phyloP scores from a whole-genome alignment of 2,329 filamentous ascomycete genomes.

The Pseudogymnoascus sp. region DNA sequence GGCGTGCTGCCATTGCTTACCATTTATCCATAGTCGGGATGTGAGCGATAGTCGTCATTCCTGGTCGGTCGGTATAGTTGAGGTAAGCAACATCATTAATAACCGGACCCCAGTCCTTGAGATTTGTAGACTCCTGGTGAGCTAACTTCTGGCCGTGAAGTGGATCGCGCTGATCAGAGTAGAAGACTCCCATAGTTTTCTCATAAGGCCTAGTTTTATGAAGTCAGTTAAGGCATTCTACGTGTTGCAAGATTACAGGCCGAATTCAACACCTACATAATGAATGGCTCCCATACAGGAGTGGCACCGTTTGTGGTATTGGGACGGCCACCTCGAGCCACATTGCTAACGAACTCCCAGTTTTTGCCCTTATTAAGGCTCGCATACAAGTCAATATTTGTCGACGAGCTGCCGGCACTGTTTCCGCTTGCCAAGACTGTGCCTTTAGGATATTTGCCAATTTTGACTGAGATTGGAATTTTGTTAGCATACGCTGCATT shows the following conservation, averaged over 20 bases:
- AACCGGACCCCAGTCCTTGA: too few relatives aligned
- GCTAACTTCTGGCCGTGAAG: too few relatives aligned
- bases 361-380: constrained; percentile 50
- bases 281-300: constrained; percentile 67
- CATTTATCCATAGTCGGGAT: not conserved
- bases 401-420: constrained; percentile 31
- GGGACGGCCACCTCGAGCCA: constrained; percentile 52
- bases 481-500: not conserved
- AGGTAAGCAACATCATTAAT: too few relatives aligned
- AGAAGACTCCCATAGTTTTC: not conserved
- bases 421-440: constrained; percentile 52
- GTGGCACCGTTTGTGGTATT: constrained; percentile 55
- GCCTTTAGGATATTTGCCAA: constrained; percentile 53
- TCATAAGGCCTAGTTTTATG: not conserved
- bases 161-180: too few relatives aligned
- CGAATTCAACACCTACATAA: constrained; percentile 35
- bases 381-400: constrained; percentile 63
- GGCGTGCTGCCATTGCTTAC: not conserved
- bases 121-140: too few relatives aligned
- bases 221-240: not conserved
- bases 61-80: too few relatives aligned
- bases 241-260: not conserved
- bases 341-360: constrained; percentile 60
- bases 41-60: too few relatives aligned
- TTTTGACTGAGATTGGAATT: constrained; percentile 27